phyloP scores from a whole-genome alignment of 192 early-diverging fungal species.

The Piromyces sp. region DNA sequence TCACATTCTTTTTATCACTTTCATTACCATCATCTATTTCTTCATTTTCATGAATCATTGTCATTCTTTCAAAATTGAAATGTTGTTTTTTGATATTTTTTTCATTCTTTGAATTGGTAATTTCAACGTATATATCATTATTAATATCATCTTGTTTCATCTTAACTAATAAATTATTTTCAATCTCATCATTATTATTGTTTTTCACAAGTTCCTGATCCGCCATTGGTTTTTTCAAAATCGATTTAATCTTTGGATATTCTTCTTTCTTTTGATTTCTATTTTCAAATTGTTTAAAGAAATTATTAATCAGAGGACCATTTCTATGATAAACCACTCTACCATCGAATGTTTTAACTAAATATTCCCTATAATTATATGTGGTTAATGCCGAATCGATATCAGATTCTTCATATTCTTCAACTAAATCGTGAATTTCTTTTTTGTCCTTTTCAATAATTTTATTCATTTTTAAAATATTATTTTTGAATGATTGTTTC shows the following conservation, averaged over 20 bases:
- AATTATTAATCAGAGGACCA: not conserved
- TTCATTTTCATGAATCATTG: not conserved
- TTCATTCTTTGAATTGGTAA: not conserved
- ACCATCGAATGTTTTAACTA: not conserved
- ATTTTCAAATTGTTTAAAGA: not conserved
- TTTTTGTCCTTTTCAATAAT: not conserved
- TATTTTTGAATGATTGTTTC: not conserved
- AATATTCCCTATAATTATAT: not conserved
- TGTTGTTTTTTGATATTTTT: not conserved
- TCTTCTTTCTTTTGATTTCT: not conserved
- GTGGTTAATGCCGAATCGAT: not conserved
- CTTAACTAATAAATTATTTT: not conserved
- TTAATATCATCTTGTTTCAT: not conserved
- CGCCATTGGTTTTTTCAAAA: not conserved
- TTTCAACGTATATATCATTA: not conserved
- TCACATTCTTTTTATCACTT: not conserved
- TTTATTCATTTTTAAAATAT: no score
- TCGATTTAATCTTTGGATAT: not conserved
- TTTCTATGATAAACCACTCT: not conserved
- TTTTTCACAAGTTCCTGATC: not conserved
- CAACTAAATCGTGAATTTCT: not conserved
- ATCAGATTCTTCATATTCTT: not conserved
- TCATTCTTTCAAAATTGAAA: not conserved
- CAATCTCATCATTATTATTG: not conserved
- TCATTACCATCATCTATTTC: not conserved